Percentiles rank a stretch among this genome's conserved stretches.
phyloP scores from a whole-genome alignment of 495 filamentous ascomycete species.

The Aspergillus carlsbadensis region DNA sequence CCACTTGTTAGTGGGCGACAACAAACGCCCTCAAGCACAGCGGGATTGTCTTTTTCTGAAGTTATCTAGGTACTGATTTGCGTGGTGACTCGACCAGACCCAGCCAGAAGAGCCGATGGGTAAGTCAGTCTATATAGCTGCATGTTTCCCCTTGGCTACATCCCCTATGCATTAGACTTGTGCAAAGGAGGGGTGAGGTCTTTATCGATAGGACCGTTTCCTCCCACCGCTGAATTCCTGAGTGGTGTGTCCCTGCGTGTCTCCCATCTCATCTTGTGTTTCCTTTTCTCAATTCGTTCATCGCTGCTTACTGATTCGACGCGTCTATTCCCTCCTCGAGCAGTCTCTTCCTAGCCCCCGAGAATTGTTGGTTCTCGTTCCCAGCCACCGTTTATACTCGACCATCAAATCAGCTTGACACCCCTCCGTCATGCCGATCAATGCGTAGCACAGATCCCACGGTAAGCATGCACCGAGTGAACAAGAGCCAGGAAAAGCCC shows the following conservation, averaged over 20 bases:
- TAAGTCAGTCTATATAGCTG: conserved; percentile 8
- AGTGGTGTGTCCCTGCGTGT: conserved; percentile 33
- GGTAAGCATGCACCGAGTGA: conserved; percentile 14
- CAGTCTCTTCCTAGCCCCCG: neutral
- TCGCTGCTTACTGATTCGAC: neutral
- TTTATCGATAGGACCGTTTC: conserved; percentile 29
- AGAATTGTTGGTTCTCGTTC: conserved; percentile 11
- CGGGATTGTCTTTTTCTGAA: neutral
- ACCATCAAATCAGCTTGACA: conserved; percentile 11
- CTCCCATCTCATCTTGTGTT: conserved; percentile 10
- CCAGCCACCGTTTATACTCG: conserved; percentile 26
- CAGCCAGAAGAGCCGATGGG: neutral
- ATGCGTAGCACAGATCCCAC: conserved; percentile 16
- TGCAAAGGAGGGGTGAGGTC: conserved; percentile 24
- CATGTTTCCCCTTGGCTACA: conserved; percentile 8
- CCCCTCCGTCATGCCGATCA: conserved; percentile 18
- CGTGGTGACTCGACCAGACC: neutral
- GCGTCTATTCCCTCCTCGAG: conserved; percentile 12
- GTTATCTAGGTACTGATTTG: neutral
- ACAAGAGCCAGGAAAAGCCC: neutral
- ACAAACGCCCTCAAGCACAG: conserved; percentile 15
- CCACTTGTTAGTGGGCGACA: conserved; percentile 18
- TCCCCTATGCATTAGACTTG: neutral
- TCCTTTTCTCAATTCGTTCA: conserved; percentile 1
- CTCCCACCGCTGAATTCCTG: conserved; percentile 13